Evolutionary conservation across 371 early-diverging fungal species (phyloP), one percentile per base, ranked within the genome.

Genomic region (Rhizomucor pusillus): DNA sequence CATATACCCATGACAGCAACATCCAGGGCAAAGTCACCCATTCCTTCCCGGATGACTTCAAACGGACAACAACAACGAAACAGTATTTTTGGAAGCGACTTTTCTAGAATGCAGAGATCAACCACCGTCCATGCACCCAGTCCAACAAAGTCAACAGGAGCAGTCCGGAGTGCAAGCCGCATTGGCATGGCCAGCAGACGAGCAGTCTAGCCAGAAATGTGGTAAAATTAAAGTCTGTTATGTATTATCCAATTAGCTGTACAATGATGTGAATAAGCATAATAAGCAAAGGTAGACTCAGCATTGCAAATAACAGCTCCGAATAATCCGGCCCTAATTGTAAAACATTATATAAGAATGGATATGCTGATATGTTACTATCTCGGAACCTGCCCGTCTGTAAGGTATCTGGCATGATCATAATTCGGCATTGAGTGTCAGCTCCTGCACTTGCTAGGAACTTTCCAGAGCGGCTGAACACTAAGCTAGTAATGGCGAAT

Each of bases 391-490:
- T 55, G 55, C 58, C 53, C 22, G 54, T 47, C 14, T 53, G 43
- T 49, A 73, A 59, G 1, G 62, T 57, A 43, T 75, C 67, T 18
- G 84, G 80, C 11, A 84, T 50, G 20, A 46, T 22, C 39, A 73
- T 66, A 16, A 81, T 69, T 20, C 66, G 62, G 54, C 79, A 83
- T 2, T 68, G 57, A 34, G 70, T 73, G 55, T 86, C 85, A 3
- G 79, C 79, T 10, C 86, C 85, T 6, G 76, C 82, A 53, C 80
- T 85, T 24, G 77, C 70, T 39, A 86, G 45, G 25, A 62, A 63
- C 11, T 65, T 65, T 11, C 65, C 67, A 12, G 73, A 66, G 20
- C 37, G 71, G 50, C 68, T 77, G 52, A 86, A 86, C 0, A 75
- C 62, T 52, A 86, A 43, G 11, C 73, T 73, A 0, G 79, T 82